Conservation (phyloP, 768 basidiomycete species). For the Hirschioporus abietinus region DNA sequence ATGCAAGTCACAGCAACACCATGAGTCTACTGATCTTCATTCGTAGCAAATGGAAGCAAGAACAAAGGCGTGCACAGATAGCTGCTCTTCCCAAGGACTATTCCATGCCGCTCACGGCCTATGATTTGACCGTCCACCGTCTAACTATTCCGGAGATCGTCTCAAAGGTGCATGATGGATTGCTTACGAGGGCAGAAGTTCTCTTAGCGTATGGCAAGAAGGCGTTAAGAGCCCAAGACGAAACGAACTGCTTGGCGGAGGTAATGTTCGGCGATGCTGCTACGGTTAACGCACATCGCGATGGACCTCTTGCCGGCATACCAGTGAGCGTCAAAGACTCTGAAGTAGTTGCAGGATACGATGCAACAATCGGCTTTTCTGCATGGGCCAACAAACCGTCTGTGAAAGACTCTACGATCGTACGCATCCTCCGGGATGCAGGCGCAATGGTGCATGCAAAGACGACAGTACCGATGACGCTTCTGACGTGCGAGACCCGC, state of each 20-base stretch:
- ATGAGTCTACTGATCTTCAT: not conserved
- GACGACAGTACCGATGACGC: conserved; percentile 39
- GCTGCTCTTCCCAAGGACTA: conserved; percentile 25
- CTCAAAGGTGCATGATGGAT: conserved; percentile 22
- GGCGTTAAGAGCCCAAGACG: conserved; percentile 31
- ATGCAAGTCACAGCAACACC: not conserved
- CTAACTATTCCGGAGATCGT: conserved; percentile 34
- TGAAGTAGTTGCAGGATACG: conserved; percentile 39
- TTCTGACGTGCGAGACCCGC: conserved; percentile 33
- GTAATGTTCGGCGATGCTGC: conserved; percentile 33
- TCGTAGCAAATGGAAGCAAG: conserved; percentile 29
- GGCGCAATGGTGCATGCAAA: conserved; percentile 38
- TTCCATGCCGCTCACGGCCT: conserved; percentile 25
- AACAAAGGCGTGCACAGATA: conserved; percentile 25
- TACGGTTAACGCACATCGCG: conserved; percentile 8
- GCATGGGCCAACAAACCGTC: conserved; percentile 30
- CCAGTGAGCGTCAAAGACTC: conserved; percentile 47
- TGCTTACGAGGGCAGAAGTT: conserved; percentile 26
- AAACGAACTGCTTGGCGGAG: conserved; percentile 48
- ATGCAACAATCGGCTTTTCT: conserved; percentile 42
- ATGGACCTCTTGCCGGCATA: conserved; percentile 35
- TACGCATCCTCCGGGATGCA: conserved; percentile 35
- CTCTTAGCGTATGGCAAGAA: conserved; percentile 37
- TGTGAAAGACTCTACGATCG: conserved; percentile 30
- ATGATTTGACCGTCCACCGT: conserved; percentile 31